Percentiles rank a stretch among this genome's conserved stretches.
These are phyloP conservation scores for Collybia nuda DNA, from an alignment of 768 basidiomycete species.

Conservation along the genomic window DNA sequence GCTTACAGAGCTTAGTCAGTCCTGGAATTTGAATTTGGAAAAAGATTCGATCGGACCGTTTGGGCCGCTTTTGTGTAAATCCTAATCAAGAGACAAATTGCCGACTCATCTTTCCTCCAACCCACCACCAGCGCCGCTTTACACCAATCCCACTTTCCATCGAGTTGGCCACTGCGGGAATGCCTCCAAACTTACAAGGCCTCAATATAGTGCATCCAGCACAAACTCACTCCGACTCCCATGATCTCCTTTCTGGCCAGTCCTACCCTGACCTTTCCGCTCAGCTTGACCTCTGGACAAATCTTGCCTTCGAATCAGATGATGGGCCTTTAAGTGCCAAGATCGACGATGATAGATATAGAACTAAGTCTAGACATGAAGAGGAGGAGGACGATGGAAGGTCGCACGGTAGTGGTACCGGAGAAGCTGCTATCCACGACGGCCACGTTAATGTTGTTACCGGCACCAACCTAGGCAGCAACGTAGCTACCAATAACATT, in stretches of 20 bases:
- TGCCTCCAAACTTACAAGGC: slow-evolving; percentile 72
- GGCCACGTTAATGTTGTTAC: slow-evolving; percentile 61
- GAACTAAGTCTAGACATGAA: slow-evolving; percentile 33
- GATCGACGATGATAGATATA: slow-evolving; percentile 33
- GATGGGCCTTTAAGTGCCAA: slow-evolving; percentile 50
- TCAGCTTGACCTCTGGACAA: slow-evolving; percentile 83
- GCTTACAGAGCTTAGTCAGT: background rate
- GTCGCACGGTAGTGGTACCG: slow-evolving; percentile 26
- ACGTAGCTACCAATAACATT: slow-evolving; percentile 14
- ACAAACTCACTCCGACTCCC: slow-evolving; percentile 38
- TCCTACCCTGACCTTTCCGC: slow-evolving; percentile 74
- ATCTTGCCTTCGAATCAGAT: slow-evolving; percentile 76
- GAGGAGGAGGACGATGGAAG: slow-evolving; percentile 47
- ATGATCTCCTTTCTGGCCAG: slow-evolving; percentile 62
- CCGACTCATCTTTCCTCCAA: background rate
- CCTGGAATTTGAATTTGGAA: background rate
- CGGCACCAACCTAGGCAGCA: slow-evolving; percentile 39
- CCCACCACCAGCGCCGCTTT: background rate
- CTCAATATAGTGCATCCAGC: slow-evolving; percentile 75
- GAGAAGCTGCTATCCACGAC: slow-evolving; percentile 47
- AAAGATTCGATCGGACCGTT: slow-evolving; percentile 1
- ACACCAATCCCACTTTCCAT: background rate
- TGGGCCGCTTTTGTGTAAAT: background rate
- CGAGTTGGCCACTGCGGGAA: slow-evolving; percentile 21
- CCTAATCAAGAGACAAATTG: background rate